Conservation (phyloP, 169 alveolate species). For the Ichthyophthirius multifiliis region DNA sequence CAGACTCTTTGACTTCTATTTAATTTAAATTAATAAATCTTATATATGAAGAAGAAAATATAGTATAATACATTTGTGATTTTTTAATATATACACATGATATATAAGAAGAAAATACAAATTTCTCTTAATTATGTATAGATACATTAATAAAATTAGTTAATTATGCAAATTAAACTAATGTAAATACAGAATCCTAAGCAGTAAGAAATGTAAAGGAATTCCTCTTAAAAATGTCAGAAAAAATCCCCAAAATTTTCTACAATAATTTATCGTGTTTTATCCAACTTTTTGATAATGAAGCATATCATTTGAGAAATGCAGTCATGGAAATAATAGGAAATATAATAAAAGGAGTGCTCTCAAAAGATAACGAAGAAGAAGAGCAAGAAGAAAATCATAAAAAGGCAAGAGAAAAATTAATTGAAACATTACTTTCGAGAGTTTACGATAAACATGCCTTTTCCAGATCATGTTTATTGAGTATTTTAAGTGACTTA, state of each 20-base stretch:
- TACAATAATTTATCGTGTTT: conserved; percentile 58
- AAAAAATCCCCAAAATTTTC: conserved; percentile 54
- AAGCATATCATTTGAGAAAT: conserved; percentile 72
- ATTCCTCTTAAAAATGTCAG: conserved; percentile 57
- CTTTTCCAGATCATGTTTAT: conserved; percentile 61
- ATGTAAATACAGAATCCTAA: conserved; percentile 64
- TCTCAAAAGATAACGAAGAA: conserved; percentile 50
- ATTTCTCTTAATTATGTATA: conserved; percentile 42
- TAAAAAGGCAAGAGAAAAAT: conserved; percentile 56
- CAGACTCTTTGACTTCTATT: conserved; percentile 41
- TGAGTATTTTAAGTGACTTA: conserved; percentile 49
- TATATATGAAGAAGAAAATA: conserved; percentile 60
- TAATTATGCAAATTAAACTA: conserved; percentile 54
- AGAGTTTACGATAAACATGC: conserved; percentile 75
- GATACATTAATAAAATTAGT: not conserved
- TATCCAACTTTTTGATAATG: conserved; percentile 68
- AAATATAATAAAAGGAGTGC: conserved; percentile 55
- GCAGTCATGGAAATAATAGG: conserved; percentile 66
- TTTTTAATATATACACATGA: conserved; percentile 45
- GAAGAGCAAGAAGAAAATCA: conserved; percentile 56
- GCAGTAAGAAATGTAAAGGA: conserved; percentile 68
- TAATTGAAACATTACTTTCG: conserved; percentile 59
- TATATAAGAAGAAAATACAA: conserved; percentile 30
- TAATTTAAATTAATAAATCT: conserved; percentile 63
- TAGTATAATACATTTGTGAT: conserved; percentile 64